Percentiles rank a stretch among this genome's conserved stretches.
These are phyloP conservation scores for Pseudopediastrum boryanum DNA, from an alignment of 139 green algal species.

Conservation along the genomic window DNA sequence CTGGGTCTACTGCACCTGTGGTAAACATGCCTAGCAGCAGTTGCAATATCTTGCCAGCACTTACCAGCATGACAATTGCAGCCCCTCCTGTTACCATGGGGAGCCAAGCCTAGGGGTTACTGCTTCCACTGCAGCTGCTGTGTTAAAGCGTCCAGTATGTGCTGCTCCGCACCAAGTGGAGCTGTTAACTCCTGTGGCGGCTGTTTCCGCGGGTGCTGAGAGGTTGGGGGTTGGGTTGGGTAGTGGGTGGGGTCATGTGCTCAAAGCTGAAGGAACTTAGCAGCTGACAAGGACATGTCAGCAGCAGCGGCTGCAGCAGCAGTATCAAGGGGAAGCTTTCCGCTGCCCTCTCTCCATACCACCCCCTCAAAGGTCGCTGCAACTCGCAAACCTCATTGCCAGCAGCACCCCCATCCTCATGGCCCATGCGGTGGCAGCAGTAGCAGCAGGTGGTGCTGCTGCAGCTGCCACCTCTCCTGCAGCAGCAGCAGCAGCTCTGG, in stretches of 20 bases:
- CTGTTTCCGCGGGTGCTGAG: too few species aligned
- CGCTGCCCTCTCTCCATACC: not conserved
- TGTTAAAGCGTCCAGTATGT: not conserved
- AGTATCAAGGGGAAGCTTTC: not conserved
- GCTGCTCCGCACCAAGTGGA: too few species aligned
- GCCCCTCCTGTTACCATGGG: not conserved
- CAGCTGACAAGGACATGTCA: conserved; percentile 6
- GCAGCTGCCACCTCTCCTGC: not conserved
- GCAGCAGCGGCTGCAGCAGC: not conserved
- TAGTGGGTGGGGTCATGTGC: not conserved
- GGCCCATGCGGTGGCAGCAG: conserved; percentile 4
- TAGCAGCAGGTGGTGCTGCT: not conserved
- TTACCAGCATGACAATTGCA: not conserved
- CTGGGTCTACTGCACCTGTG: not conserved
- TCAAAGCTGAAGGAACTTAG: not conserved
- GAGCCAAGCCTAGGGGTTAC: not conserved
- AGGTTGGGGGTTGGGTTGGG: not conserved
- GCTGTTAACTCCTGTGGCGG: too few species aligned
- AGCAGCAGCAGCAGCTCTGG: conserved; percentile 11
- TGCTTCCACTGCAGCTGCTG: not conserved
- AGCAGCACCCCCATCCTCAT: too few species aligned
- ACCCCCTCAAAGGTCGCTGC: not conserved
- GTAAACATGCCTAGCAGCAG: not conserved
- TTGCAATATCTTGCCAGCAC: not conserved
- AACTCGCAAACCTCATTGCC: not conserved